A percentile compares a stretch with the other conserved stretches of the same genome.
Conservation (phyloP, 345 rosid species). For the Eucalyptus marginata region DNA sequence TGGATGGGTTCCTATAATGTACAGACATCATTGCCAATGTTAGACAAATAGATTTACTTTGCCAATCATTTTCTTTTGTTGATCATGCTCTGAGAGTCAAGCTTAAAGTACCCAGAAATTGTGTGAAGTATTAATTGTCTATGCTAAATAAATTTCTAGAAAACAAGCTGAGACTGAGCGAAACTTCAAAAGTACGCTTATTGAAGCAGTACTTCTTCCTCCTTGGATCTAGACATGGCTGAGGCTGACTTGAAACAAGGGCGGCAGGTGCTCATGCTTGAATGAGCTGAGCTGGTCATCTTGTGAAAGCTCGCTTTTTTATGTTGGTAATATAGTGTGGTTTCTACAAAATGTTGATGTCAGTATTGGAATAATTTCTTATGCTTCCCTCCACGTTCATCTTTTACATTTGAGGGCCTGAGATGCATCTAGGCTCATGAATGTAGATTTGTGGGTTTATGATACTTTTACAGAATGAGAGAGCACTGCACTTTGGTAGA, state of each 20-base stretch:
- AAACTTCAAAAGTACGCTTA: background rate
- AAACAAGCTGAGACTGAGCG: background rate
- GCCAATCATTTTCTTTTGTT: background rate
- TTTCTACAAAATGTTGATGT: background rate
- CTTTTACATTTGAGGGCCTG: background rate
- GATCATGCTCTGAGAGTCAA: background rate
- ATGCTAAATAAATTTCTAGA: background rate
- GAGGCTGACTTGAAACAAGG: background rate
- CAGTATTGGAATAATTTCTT: background rate
- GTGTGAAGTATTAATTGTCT: background rate
- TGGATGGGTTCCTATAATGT: background rate
- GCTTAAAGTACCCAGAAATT: background rate
- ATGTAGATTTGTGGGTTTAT: background rate
- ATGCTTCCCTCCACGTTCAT: background rate
- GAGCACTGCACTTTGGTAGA: background rate
- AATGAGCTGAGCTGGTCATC: background rate
- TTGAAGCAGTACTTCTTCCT: background rate
- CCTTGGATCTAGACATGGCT: background rate
- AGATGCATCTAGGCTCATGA: background rate
- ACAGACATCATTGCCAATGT: background rate
- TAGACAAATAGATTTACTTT: background rate
- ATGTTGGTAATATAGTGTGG: background rate
- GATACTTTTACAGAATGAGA: background rate
- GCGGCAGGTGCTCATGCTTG: background rate
- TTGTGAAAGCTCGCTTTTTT: background rate